These are phyloP conservation scores for Colletotrichum chrysophilum DNA, from an alignment of 2,329 filamentous ascomycete genomes.

Conservation along the genomic window DNA sequence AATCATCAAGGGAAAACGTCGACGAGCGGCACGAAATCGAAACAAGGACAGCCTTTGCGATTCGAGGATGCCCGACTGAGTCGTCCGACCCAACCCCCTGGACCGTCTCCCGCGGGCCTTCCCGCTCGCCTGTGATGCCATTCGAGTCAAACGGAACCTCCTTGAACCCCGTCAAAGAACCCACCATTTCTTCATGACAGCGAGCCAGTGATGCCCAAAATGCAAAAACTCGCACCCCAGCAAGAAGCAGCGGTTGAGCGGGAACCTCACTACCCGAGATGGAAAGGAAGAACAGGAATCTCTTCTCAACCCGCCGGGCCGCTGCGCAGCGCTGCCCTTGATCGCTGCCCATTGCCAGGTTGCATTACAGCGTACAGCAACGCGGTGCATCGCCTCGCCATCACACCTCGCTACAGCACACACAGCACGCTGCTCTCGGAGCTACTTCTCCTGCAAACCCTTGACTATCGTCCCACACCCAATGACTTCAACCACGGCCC, in stretches of 20 bases:
- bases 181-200: not conserved
- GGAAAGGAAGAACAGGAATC: not conserved
- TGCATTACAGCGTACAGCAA: not conserved
- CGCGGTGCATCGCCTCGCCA: not conserved
- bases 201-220: not conserved
- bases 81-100: not conserved
- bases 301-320: not conserved
- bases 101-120: slow-evolving; percentile 2
- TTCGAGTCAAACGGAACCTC: not conserved
- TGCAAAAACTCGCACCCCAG: not conserved
- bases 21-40: not conserved
- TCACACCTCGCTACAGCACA: not conserved
- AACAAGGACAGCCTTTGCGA: not conserved
- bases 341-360: not conserved
- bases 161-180: not conserved
- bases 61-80: not conserved
- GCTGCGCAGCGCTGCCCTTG: not conserved
- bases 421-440: not conserved
- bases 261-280: not conserved
- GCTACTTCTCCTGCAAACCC: not conserved
- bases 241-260: not conserved
- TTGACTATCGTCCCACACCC: not conserved
- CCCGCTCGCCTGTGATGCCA: not conserved
- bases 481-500: not conserved
- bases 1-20: not conserved